Evolutionary conservation across 192 early-diverging fungal species (phyloP), one percentile per base, ranked within the genome.

Genomic region (Geranomyces variabilis): DNA sequence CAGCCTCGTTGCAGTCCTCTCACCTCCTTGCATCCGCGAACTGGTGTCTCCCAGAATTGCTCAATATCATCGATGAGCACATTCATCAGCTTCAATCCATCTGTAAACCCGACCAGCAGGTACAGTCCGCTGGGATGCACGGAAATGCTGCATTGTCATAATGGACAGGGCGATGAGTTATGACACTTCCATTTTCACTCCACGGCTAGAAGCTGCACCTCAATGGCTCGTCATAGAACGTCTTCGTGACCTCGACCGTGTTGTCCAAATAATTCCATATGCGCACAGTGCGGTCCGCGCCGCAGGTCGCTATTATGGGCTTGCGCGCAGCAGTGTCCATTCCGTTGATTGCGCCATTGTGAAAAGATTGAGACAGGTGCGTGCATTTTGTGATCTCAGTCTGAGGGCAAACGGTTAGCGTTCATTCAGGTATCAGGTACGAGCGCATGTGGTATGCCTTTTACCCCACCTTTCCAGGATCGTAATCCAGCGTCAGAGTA

Each of bases 211-310:
- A n/a, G n/a, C n/a, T n/a, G n/a, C n/a, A 84, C 81, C 77, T 79
- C 51, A 78, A 44, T 22, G 87, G 81, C 36, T 84, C 83, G 22
- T 82, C 80, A 22, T 79, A 71, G 57, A 82, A 88, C 19, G 65
- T 75, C 58, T 85, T 86, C 47, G 79, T 48, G 13, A 87, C 80
- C 68, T 85, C 84, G 24, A 85, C 58, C 8, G 71, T 67, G 64
- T 87, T 86, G 21, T 88, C 87, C n/a, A 78, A n/a, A 73, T 83
- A 87, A 63, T 88, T 88, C 87, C 87, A 88, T 41, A 88, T 80
- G 7, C 87, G 64, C 24, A 88, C 72, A 0, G 87, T 82, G 66
- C 77, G 70, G 67, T 88, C 87, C 0, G 69, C 47, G 2, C 85
- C 83, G 61, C 85, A 85, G 0, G 87, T 88, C 14, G 81, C 87